phyloP scores from a whole-genome alignment of 257 asterid species.

The Haberlea rhodopensis region DNA sequence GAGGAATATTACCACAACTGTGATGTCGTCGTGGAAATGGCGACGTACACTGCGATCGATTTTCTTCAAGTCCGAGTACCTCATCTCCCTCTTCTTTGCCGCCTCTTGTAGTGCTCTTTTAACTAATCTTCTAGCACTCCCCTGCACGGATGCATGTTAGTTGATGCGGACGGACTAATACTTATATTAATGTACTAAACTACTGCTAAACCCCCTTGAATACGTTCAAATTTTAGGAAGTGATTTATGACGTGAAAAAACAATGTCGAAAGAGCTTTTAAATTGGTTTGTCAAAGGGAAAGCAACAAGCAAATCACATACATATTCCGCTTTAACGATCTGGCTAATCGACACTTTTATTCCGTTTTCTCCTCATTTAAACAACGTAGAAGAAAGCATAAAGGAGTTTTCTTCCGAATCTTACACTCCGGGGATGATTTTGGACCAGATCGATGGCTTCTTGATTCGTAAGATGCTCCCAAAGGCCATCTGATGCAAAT shows the following conservation, averaged over 20 bases:
- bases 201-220: neutral
- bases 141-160: constrained; percentile 39
- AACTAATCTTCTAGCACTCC: constrained; percentile 76
- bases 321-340: neutral
- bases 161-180: neutral
- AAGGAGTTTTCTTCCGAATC: constrained; percentile 15
- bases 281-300: neutral
- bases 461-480: constrained; percentile 86
- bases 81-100: constrained; percentile 91
- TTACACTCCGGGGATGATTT: constrained; percentile 59
- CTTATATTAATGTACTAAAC: neutral
- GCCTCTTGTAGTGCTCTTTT: constrained; percentile 81
- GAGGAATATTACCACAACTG: constrained; percentile 68
- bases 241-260: neutral
- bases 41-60: constrained; percentile 84
- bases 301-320: neutral
- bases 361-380: neutral
- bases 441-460: constrained; percentile 76
- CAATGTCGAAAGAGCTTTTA: neutral
- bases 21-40: constrained; percentile 88
- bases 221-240: neutral
- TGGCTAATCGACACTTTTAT: neutral
- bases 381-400: neutral
- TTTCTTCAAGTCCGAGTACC: constrained; percentile 87
- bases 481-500: constrained; percentile 81